phyloP scores from a whole-genome alignment of 768 basidiomycete genomes.

The Calocybe gangraenosa region DNA sequence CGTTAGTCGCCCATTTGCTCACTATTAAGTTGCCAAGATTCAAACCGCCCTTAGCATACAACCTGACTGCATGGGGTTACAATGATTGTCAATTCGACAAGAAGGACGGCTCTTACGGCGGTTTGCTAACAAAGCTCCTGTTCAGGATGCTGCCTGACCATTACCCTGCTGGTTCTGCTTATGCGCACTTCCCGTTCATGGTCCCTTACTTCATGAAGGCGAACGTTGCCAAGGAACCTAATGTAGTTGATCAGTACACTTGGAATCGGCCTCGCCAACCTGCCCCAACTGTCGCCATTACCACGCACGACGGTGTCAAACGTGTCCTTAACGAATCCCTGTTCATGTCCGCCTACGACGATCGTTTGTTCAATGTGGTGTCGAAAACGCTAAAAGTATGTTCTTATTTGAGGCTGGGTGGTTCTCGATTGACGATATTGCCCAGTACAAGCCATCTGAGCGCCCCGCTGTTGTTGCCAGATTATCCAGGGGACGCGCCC shows the following conservation, averaged over 20 bases:
- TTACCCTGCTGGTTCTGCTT: constrained; percentile 60
- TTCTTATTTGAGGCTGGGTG: constrained; percentile 10
- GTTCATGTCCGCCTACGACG: constrained; percentile 30
- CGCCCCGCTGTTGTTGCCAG: background rate
- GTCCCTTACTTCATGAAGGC: constrained; percentile 49
- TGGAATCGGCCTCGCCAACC: constrained; percentile 49
- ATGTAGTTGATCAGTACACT: constrained; percentile 42
- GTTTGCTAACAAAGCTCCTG: constrained; percentile 68
- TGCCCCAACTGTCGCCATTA: constrained; percentile 22
- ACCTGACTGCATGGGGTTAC: constrained; percentile 78
- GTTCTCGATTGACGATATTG: constrained; percentile 2
- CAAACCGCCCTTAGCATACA: constrained; percentile 51
- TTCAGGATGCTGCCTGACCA: constrained; percentile 67
- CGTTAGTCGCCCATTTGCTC: constrained; percentile 38
- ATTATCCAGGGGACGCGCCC: constrained; percentile 4
- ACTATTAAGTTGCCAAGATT: background rate
- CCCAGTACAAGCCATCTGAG: background rate
- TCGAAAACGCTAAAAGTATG: constrained; percentile 20
- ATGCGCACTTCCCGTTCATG: constrained; percentile 81
- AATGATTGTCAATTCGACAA: constrained; percentile 62
- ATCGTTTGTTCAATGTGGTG: constrained; percentile 27
- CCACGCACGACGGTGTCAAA: constrained; percentile 29
- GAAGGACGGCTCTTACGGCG: constrained; percentile 70
- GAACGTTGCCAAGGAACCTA: constrained; percentile 27
- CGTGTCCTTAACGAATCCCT: constrained; percentile 26